Base-by-base conservation (phyloP, 345 rosid species). In the Populus tremula region DNA sequence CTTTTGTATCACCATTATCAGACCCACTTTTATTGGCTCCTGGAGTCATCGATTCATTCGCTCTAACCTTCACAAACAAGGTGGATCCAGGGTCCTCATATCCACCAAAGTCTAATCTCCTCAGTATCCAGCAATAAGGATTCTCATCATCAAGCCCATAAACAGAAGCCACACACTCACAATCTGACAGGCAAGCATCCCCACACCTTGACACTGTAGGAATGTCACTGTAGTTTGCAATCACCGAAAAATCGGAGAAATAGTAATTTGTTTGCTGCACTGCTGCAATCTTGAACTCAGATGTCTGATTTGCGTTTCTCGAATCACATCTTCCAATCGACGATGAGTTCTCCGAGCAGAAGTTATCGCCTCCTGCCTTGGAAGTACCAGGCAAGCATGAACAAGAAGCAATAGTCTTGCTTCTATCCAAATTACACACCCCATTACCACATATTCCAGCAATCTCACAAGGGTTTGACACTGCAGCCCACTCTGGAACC, bases 401-500 rank as follows among this genome's bases (percentile, higher is more conserved):
- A 71, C 99, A 95, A 2, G 93, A 85, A 17, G 96, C 93, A 78
- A 88, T 91, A 25, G 92, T 90, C 83, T 90, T 93, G 85, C 89
- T 89, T 73, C 90, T 74, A 72, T 85, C 91, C 82, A 93, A 79
- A 65, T 79, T 90, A 78, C 99, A 95, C 9, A 95, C 84, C 54
- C 98, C 99, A 49, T 90, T 89, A 5, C 98, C 96, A 49, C 99
- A 95, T 8, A 89, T 86, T 5, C 99, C 99, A 4, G 99, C 91
- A 65, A 93, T 89, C 61, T 87, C 91, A 70, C 99, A 95, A 0
- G 99, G 98, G 36, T 95, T 95, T 49, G 98, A 91, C 10, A 90
- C 91, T 16, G 97, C 98, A 59, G 99, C 97, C 98, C 97, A 91
- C 41, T 93, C 94, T 2, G 97, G 81, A 0, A 93, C 92, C 97